phyloP scores from a whole-genome alignment of 495 filamentous ascomycete species.

The Trichoderma parareesei region DNA sequence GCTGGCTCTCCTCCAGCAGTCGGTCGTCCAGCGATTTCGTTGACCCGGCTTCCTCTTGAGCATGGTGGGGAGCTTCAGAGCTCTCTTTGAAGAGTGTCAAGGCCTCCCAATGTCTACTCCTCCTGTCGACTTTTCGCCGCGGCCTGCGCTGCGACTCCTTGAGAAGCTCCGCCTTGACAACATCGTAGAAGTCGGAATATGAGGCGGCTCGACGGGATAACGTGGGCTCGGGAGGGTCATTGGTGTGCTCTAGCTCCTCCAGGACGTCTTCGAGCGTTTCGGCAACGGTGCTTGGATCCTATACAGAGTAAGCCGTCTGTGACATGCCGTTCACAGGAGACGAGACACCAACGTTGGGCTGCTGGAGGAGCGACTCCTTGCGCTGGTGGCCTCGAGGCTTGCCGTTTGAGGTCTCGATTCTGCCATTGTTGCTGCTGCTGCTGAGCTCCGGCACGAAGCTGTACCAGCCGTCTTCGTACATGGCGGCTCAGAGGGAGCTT shows the following conservation, averaged over 20 bases:
- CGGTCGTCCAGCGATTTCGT: conserved; percentile 45
- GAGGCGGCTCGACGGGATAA: conserved; percentile 61
- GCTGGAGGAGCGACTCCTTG: conserved; percentile 57
- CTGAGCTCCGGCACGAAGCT: conserved; percentile 51
- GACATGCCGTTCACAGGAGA: background rate
- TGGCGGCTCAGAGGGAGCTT: conserved; percentile 19
- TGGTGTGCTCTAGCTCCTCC: conserved; percentile 41
- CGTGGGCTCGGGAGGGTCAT: conserved; percentile 54
- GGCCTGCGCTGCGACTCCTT: conserved; percentile 36
- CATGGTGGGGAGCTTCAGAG: conserved; percentile 39
- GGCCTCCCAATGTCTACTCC: conserved; percentile 35
- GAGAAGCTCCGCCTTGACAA: conserved; percentile 46
- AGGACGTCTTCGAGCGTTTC: conserved; percentile 37
- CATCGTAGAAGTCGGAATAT: conserved; percentile 64
- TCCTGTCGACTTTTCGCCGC: conserved; percentile 22
- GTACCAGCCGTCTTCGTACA: conserved; percentile 75
- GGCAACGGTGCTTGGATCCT: conserved; percentile 13
- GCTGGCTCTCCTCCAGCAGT: conserved; percentile 71
- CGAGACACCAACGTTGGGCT: conserved; percentile 51
- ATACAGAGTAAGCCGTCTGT: background rate
- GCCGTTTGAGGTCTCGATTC: conserved; percentile 16
- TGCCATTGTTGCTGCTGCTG: conserved; percentile 35
- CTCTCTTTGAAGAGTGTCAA: conserved; percentile 22
- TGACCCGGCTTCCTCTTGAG: conserved; percentile 46
- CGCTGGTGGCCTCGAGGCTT: conserved; percentile 45